phyloP scores from a whole-genome alignment of 371 early-diverging fungal species.

The Mortierella sp. region DNA sequence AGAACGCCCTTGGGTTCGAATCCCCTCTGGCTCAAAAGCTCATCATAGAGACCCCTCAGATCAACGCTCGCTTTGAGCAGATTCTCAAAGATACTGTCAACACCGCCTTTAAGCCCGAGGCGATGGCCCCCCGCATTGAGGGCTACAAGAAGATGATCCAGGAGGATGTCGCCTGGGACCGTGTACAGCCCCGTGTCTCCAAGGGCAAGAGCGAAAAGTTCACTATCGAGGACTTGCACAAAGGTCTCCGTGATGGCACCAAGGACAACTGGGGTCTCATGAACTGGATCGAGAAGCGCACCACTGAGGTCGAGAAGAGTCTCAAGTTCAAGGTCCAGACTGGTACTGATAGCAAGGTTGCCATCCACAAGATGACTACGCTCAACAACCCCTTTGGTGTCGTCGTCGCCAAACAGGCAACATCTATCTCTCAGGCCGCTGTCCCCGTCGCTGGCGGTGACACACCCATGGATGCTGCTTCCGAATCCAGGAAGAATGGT shows the following conservation, averaged over 20 bases:
- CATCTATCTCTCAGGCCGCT: background rate
- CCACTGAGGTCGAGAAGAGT: constrained; percentile 29
- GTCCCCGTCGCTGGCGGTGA: background rate
- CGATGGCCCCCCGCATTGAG: constrained; percentile 63
- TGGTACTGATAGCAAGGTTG: constrained; percentile 20
- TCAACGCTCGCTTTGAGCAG: constrained; percentile 62
- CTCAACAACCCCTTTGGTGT: constrained; percentile 30
- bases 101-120: constrained; percentile 68
- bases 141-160: constrained; percentile 66
- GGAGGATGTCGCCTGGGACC: constrained; percentile 70
- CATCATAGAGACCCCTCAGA: constrained; percentile 63
- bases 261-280: constrained; percentile 37
- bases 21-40: constrained; percentile 50
- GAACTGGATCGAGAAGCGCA: constrained; percentile 34
- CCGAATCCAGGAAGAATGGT: background rate
- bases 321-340: constrained; percentile 31
- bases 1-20: constrained; percentile 57
- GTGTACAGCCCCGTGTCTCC: constrained; percentile 40
- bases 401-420: background rate
- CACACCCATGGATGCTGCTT: background rate
- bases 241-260: constrained; percentile 28
- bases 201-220: constrained; percentile 45
- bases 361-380: constrained; percentile 22
- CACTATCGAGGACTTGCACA: constrained; percentile 27
- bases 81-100: constrained; percentile 67